A percentile compares a stretch with the other conserved stretches of the same genome.
phyloP scores from a whole-genome alignment of 2,329 filamentous ascomycete genomes.

The Pestalotiopsis sp. region DNA sequence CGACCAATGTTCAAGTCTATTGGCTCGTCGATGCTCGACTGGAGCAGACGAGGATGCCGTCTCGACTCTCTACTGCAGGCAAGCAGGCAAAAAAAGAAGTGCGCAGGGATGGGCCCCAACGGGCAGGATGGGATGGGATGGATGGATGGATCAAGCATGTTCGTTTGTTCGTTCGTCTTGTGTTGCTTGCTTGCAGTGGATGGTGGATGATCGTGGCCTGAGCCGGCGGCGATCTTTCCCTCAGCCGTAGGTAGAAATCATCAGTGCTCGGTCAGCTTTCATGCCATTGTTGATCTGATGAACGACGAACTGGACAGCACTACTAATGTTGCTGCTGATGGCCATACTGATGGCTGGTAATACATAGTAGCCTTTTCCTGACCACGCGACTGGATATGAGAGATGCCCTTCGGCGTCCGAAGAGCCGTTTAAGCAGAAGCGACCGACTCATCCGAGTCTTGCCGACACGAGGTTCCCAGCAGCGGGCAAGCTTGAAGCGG shows the following conservation, averaged over 20 bases:
- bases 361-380: neutral
- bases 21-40: neutral
- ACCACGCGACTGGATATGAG: too few relatives aligned
- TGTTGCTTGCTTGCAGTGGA: neutral
- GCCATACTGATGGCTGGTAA: neutral
- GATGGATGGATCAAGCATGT: neutral
- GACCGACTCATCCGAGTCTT: slow-evolving; percentile 5
- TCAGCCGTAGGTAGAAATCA: neutral
- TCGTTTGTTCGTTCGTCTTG: neutral
- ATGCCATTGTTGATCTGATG: neutral
- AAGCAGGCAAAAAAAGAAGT: neutral
- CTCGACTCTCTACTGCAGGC: neutral
- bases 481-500: neutral
- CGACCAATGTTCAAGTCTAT: neutral
- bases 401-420: neutral
- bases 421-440: neutral
- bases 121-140: slow-evolving; percentile 5
- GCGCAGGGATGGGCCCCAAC: slow-evolving; percentile 9
- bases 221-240: neutral
- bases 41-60: slow-evolving; percentile 3
- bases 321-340: neutral
- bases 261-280: neutral
- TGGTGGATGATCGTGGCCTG: neutral
- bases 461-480: slow-evolving; percentile 10
- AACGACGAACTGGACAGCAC: neutral